These are phyloP conservation scores for Madurella mycetomatis DNA, from an alignment of 2,329 filamentous ascomycete genomes.

Conservation along the genomic window DNA sequence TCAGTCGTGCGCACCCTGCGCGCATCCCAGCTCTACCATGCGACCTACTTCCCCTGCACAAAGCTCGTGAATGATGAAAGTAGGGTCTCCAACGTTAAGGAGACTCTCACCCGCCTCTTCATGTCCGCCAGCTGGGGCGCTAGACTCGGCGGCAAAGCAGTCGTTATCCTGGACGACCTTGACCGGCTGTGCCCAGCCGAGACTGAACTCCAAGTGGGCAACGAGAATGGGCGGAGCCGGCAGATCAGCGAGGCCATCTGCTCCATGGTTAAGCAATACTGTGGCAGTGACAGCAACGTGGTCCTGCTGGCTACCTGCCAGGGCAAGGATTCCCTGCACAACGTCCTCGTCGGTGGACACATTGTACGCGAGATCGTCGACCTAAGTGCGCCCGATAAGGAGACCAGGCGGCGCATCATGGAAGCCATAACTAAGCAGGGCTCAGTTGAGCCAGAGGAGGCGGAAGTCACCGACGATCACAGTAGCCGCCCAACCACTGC, in stretches of 20 bases:
- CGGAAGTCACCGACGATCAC: constrained; percentile 33
- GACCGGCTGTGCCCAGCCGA: constrained; percentile 91
- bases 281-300: constrained; percentile 71
- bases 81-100: constrained; percentile 83
- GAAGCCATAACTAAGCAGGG: constrained; percentile 67
- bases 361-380: constrained; percentile 87
- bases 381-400: constrained; percentile 88
- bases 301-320: constrained; percentile 88
- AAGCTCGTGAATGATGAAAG: constrained; percentile 89
- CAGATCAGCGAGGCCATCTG: constrained; percentile 89
- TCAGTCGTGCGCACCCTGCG: constrained; percentile 70
- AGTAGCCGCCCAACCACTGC: constrained; percentile 55
- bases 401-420: constrained; percentile 76
- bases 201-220: constrained; percentile 88
- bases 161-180: constrained; percentile 88
- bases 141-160: constrained; percentile 72
- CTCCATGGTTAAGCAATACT: constrained; percentile 78
- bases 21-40: constrained; percentile 70
- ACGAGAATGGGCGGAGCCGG: constrained; percentile 86
- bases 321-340: constrained; percentile 88
- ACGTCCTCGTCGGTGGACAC: constrained; percentile 84
- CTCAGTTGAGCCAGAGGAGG: constrained; percentile 37
- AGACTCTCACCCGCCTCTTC: constrained; percentile 78
- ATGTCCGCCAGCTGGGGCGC: constrained; percentile 89
- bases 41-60: constrained; percentile 79